Percentiles rank a stretch among this genome's conserved stretches.
Conservation (phyloP, 176 grass and related monocot genomes). For the Oryza nivara region DNA sequence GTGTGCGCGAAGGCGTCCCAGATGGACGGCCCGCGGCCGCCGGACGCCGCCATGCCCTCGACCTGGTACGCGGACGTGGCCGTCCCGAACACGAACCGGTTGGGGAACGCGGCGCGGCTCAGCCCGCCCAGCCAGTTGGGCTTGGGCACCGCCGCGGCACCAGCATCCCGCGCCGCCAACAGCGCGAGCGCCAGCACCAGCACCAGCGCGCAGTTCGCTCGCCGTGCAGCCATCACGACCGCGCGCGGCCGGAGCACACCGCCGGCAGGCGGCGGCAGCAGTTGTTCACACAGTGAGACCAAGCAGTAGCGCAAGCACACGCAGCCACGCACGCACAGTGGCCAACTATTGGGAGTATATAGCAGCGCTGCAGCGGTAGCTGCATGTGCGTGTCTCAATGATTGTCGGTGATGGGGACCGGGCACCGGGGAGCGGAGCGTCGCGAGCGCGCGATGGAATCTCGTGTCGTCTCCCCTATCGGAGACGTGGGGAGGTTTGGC, state of each 20-base stretch:
- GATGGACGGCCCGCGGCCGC: conserved; percentile 61
- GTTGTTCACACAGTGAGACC: background rate
- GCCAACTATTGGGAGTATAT: background rate
- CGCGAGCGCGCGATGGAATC: background rate
- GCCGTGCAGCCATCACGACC: conserved; percentile 16
- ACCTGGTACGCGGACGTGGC: conserved; percentile 74
- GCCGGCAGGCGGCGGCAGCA: background rate
- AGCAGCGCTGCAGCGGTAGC: background rate
- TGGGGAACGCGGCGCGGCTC: conserved; percentile 48
- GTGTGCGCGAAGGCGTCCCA: conserved; percentile 75
- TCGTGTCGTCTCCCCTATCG: background rate
- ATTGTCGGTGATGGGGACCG: background rate
- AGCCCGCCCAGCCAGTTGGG: conserved; percentile 40
- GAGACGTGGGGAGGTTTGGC: background rate
- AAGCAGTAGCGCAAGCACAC: background rate
- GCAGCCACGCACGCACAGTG: background rate
- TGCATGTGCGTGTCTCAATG: background rate
- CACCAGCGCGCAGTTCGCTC: background rate
- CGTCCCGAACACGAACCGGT: conserved; percentile 72
- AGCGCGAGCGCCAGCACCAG: background rate
- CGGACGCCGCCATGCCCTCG: conserved; percentile 52
- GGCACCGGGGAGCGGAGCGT: background rate
- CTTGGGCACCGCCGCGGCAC: conserved; percentile 17
- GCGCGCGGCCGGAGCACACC: background rate
- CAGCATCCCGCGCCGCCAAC: conserved; percentile 10